Evolutionary conservation across 2,329 filamentous ascomycete species (phyloP).

Genomic region (Cladosporium phlei): DNA sequence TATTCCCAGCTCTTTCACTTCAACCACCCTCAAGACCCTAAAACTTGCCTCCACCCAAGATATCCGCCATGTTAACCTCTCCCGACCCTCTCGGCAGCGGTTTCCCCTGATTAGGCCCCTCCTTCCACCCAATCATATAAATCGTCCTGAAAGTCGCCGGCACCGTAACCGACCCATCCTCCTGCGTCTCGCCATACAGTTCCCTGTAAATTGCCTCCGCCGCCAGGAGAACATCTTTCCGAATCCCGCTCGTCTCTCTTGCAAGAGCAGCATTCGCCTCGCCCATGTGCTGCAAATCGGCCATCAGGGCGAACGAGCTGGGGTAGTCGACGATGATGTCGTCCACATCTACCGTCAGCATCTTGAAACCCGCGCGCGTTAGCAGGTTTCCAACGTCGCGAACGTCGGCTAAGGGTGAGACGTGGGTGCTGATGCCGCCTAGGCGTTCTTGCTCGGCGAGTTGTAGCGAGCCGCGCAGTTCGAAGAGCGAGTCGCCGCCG

Average conservation of each 20-base stretch:
- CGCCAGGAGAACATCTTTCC: slow-evolving; percentile 78
- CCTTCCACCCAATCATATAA: slow-evolving; percentile 99
- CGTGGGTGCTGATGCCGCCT: slow-evolving; percentile 86
- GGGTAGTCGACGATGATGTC: slow-evolving; percentile 96
- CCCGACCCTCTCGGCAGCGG: slow-evolving; percentile 80
- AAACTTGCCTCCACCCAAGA: slow-evolving; percentile 50
- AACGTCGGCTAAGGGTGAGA: slow-evolving; percentile 88
- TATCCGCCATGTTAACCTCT: slow-evolving; percentile 81
- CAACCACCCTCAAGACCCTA: not conserved
- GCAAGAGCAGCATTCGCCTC: slow-evolving; percentile 85
- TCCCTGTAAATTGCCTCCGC: slow-evolving; percentile 83
- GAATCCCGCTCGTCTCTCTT: slow-evolving; percentile 71
- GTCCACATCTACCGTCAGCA: slow-evolving; percentile 94
- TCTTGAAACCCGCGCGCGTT: slow-evolving; percentile 83
- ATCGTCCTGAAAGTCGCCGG: slow-evolving; percentile 94
- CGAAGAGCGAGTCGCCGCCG: slow-evolving; percentile 88
- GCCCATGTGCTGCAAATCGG: slow-evolving; percentile 92
- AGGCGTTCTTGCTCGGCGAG: slow-evolving; percentile 84
- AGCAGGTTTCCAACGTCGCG: slow-evolving; percentile 84
- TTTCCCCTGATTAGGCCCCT: slow-evolving; percentile 70
- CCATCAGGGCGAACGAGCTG: slow-evolving; percentile 83
- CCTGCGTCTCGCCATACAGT: slow-evolving; percentile 69
- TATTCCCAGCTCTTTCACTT: not conserved
- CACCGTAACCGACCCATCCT: slow-evolving; percentile 56
- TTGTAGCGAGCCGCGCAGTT: slow-evolving; percentile 88